Base-by-base conservation (phyloP, 768 basidiomycete species). In the Auriscalpium microsporum region DNA sequence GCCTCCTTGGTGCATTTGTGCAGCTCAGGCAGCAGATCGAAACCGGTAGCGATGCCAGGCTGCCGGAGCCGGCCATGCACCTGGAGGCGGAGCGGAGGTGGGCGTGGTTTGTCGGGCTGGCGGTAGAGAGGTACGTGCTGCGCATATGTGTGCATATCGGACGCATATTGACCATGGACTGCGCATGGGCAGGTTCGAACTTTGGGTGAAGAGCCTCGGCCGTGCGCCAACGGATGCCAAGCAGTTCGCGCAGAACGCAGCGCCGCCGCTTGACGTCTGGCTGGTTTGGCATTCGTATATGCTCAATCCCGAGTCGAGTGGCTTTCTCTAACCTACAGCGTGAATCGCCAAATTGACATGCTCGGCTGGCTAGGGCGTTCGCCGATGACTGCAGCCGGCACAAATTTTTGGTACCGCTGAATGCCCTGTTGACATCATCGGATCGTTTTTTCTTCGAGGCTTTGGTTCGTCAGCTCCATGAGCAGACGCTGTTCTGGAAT, bases 231-330 rank as follows among this genome's bases (percentile, higher is more conserved):
- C 28, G 63, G 3, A 68, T 10, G 65, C 63, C 50, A 54, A 57
- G 38, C 69, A 69, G 36, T 50, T 69, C 34, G 16, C 50, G 17
- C 55, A 46, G 8, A 58, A 71, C 34, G 48, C 69, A 7, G n/a
- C 11, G 19, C 72, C 72, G 0, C 72, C 72, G 5, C 14, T 68
- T 23, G 73, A 73, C 40, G 72, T 73, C 33, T 67, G 69, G 63
- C 70, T 73, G 71, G 68, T 73, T 11, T 74, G 72, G 72, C 72
- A 73, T 16, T 71, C 72, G 1, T 73, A 74, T 58, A n/a, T 70
- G 48, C 71, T 73, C 19, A 69, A 61, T 48, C 72, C 72, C 9
- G 61, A 64, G 72, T 72, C 60, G 28, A 28, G 28, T 28, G 28
- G 28, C 28, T 28, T 28, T 28, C 28, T 28, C 28, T 28, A 58